A percentile compares a stretch with the other conserved stretches of the same genome.
These are phyloP conservation scores for Exserohilum turcica DNA, from an alignment of 2,329 filamentous ascomycete species.

Conservation along the genomic window DNA sequence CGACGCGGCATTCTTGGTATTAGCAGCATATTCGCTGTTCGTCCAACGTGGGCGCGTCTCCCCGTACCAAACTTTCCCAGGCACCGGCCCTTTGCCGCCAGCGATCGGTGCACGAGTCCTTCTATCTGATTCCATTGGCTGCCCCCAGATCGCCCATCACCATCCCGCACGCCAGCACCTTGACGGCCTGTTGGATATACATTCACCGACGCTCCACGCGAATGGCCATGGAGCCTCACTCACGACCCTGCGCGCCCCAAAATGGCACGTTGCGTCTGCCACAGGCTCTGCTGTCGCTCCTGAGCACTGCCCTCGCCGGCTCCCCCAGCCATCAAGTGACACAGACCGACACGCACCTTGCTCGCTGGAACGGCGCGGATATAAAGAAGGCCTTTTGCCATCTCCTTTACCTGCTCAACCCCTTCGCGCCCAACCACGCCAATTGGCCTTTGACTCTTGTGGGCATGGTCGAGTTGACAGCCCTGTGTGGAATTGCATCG, in stretches of 20 bases:
- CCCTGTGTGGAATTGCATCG: slow-evolving; percentile 44
- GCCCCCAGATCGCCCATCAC: slow-evolving; percentile 19
- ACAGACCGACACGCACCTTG: slow-evolving; percentile 34
- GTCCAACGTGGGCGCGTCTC: slow-evolving; percentile 37
- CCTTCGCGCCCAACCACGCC: slow-evolving; percentile 29
- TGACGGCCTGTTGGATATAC: slow-evolving; percentile 42
- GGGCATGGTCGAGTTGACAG: slow-evolving; percentile 48
- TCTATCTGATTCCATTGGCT: slow-evolving; percentile 41
- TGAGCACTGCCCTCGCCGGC: slow-evolving; percentile 34
- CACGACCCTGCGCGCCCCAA: slow-evolving; percentile 34
- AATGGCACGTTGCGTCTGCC: slow-evolving; percentile 45
- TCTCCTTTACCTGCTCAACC: slow-evolving; percentile 29
- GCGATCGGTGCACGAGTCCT: slow-evolving; percentile 37
- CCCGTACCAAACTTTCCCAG: slow-evolving; percentile 31
- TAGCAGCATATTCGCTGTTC: slow-evolving; percentile 32
- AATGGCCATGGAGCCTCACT: slow-evolving; percentile 45
- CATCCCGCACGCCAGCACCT: slow-evolving; percentile 29
- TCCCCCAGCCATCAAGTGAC: slow-evolving; percentile 30
- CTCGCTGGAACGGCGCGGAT: slow-evolving; percentile 25
- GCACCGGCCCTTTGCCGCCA: slow-evolving; percentile 39
- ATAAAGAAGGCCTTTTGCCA: slow-evolving; percentile 35
- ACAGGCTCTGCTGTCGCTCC: slow-evolving; percentile 44
- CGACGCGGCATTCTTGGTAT: slow-evolving; percentile 18
- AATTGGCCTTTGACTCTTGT: slow-evolving; percentile 31
- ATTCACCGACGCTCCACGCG: slow-evolving; percentile 41